Base-by-base conservation (phyloP, 306 rosid genomes). In the Vachellia pachyceras region DNA sequence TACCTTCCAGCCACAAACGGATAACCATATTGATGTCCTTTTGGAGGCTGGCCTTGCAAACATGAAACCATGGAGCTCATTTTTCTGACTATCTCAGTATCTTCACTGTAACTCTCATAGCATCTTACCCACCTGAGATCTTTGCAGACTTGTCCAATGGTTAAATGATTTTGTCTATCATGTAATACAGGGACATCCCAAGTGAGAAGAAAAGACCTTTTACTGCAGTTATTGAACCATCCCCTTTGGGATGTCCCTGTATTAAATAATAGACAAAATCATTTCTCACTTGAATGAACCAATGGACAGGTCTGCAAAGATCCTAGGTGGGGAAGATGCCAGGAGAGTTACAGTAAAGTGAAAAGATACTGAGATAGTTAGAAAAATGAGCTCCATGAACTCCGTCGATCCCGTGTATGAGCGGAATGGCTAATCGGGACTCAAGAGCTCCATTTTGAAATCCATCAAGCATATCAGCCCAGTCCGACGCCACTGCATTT, bases 51-150 rank as follows among this genome's bases (percentile, higher is more conserved):
- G 65, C 98, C 98, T 73, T 95, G 97, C 90, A 95, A 95, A 66
- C 97, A 97, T 55, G 90, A 86, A 49, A 95, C 79, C 17, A 90
- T 75, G 71, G 94, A 84, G 5, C 92, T 86, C 98, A 95, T 92
- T 82, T 89, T 87, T 86, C 91, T 88, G 33, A 95, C 97, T 76
- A 88, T 82, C 60, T 88, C 97, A 65, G 97, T 88, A 80, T 92
- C 94, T 89, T 95, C 97, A 75, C 97, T 88, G 81, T 76, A 94
- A 88, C 90, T 71, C 82, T 94, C 97, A 61, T 86, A 92, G 87
- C 91, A 87, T 85, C 98, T 90, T 88, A 97, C 98, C 97, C 97
- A 95, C 78, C 97, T 89, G 45, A 97, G 98, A 85, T 95, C 97
- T 89, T 82, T 90, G 83, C 90, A 82, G 50, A 95, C 92, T 97